Percentiles rank a stretch among this genome's conserved stretches.
Conservation (phyloP, 805 yeast species). For the Metschnikowia continentalis region DNA sequence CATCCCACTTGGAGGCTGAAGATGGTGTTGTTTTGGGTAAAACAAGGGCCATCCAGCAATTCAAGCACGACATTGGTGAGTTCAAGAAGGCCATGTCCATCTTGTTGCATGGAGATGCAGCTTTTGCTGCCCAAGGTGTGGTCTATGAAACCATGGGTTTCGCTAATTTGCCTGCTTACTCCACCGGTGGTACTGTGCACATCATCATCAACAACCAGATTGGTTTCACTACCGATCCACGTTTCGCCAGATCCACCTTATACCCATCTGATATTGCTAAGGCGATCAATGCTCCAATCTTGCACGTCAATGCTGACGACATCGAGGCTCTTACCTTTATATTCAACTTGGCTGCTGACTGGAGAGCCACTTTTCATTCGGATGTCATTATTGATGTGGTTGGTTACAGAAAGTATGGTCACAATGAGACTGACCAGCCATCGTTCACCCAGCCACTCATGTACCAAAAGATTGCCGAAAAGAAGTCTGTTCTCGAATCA, state of each 20-base stretch:
- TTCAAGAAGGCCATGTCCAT: slow-evolving; percentile 87
- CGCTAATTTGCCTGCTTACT: slow-evolving; percentile 85
- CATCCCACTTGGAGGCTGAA: slow-evolving; percentile 98
- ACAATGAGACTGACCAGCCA: slow-evolving; percentile 99
- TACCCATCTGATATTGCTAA: slow-evolving; percentile 98
- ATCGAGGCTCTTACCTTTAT: slow-evolving; percentile 89
- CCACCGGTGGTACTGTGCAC: slow-evolving; percentile 98
- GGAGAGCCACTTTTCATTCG: slow-evolving; percentile 95
- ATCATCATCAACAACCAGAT: slow-evolving; percentile 96
- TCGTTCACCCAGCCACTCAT: slow-evolving; percentile 96
- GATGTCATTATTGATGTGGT: slow-evolving; percentile 96
- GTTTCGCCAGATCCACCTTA: slow-evolving; percentile 95
- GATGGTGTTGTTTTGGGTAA: slow-evolving; percentile 98
- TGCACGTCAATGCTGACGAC: slow-evolving; percentile 99
- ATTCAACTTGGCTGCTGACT: slow-evolving; percentile 96
- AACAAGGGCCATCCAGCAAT: slow-evolving; percentile 92
- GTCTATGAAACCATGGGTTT: slow-evolving; percentile 98
- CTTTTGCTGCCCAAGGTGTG: slow-evolving; percentile 98
- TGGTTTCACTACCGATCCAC: slow-evolving; percentile 99
- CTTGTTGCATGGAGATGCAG: slow-evolving; percentile 97
- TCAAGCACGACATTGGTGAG: slow-evolving; percentile 79
- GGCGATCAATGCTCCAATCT: slow-evolving; percentile 94
- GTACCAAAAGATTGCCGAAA: slow-evolving; percentile 88
- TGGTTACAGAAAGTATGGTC: slow-evolving; percentile 98
- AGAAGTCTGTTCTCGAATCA: slow-evolving; percentile 82